A percentile compares a stretch with the other conserved stretches of the same genome.
Conservation (phyloP, 2,329 filamentous ascomycete species). For the Didymella lethalis region DNA sequence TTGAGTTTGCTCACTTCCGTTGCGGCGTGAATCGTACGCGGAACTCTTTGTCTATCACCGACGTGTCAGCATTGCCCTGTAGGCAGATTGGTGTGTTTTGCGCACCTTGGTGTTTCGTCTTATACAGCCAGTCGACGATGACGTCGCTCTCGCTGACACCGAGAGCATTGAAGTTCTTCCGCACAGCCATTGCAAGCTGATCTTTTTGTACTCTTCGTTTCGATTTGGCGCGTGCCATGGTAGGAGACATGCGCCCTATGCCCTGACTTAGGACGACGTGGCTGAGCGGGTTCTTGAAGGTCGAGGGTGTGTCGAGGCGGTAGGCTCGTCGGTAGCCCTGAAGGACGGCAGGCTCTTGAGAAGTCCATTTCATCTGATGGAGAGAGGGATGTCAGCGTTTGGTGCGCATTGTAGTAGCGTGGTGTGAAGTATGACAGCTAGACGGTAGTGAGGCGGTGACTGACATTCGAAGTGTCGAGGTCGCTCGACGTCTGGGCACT, state of each 20-base stretch:
- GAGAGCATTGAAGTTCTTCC: conserved; percentile 84
- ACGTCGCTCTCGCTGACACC: conserved; percentile 83
- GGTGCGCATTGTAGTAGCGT: conserved; percentile 12
- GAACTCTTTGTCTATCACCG: conserved; percentile 56
- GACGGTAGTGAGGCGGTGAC: conserved; percentile 27
- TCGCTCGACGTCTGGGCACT: conserved; percentile 46
- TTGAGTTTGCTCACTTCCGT: conserved; percentile 38
- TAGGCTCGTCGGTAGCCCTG: conserved; percentile 79
- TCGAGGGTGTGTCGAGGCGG: conserved; percentile 72
- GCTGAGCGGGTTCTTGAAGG: conserved; percentile 65
- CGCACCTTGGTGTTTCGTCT: conserved; percentile 66
- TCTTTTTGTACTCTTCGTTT: conserved; percentile 74
- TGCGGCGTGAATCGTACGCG: conserved; percentile 55
- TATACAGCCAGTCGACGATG: conserved; percentile 80
- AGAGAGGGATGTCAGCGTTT: conserved; percentile 23
- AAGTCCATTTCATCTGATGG: conserved; percentile 68
- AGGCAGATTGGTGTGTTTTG: background rate
- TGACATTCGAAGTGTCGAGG: conserved; percentile 44
- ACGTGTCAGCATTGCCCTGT: conserved; percentile 12
- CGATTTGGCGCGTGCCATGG: conserved; percentile 72
- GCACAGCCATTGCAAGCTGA: conserved; percentile 73
- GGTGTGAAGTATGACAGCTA: conserved; percentile 3
- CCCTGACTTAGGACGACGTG: conserved; percentile 62
- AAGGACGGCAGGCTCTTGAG: conserved; percentile 71
- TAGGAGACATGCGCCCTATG: conserved; percentile 76